phyloP scores from a whole-genome alignment of 106 monocot genomes.

The Iris macrosiphon region DNA sequence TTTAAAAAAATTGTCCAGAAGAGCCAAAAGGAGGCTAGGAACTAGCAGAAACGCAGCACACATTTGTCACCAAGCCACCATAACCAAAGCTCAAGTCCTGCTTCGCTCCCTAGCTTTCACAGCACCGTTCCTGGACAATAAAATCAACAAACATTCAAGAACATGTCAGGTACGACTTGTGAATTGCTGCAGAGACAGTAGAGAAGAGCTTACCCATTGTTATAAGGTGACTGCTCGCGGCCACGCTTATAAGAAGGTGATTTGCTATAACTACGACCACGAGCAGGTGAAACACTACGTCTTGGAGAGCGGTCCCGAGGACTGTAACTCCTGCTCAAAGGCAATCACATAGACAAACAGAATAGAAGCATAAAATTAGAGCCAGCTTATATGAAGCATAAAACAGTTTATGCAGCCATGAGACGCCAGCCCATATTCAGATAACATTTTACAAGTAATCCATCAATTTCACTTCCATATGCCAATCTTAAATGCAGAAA shows the following conservation, averaged over 20 bases:
- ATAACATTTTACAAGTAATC: no score
- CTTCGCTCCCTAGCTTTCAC: constrained; percentile 40
- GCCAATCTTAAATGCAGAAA: no score
- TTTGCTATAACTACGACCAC: constrained; percentile 62
- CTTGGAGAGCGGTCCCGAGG: constrained; percentile 16
- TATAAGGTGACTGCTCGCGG: constrained; percentile 48
- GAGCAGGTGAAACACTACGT: constrained; percentile 40
- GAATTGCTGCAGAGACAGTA: no score
- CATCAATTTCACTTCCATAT: no score
- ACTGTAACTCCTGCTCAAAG: constrained; percentile 8
- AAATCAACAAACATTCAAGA: background rate
- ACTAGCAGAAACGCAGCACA: background rate
- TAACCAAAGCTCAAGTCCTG: no score
- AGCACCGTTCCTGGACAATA: constrained; percentile 18
- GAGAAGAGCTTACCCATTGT: constrained; percentile 45
- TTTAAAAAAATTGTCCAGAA: constrained; percentile 17
- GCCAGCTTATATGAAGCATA: no score
- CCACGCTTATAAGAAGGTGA: constrained; percentile 50
- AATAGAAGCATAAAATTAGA: no score
- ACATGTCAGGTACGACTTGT: background rate
- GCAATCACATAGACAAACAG: no score
- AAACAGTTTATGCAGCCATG: no score
- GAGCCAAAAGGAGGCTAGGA: constrained; percentile 11
- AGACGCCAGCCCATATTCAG: no score
- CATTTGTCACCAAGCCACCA: background rate